These are phyloP conservation scores for Debaryomyces sp. DNA, from an alignment of 1,139 yeast genomes.

Conservation along the genomic window DNA sequence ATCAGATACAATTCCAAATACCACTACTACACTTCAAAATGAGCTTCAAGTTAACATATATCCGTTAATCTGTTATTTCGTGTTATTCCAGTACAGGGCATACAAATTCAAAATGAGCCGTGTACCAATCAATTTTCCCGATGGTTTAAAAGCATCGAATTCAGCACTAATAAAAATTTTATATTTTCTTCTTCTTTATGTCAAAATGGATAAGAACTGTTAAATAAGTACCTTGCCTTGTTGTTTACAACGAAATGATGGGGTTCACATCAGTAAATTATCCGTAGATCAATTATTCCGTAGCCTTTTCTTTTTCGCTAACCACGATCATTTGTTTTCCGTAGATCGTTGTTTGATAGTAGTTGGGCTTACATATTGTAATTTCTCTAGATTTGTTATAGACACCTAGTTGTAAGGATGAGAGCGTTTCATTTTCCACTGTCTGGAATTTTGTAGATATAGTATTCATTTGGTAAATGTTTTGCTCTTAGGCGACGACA, in stretches of 20 bases:
- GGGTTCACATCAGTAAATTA: constrained; percentile 2
- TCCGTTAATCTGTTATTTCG: background rate
- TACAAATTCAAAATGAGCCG: background rate
- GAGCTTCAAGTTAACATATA: background rate
- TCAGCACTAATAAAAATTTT: background rate
- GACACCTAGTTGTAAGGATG: background rate
- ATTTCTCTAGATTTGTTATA: background rate
- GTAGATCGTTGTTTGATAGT: constrained; percentile 72
- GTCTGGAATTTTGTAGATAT: background rate
- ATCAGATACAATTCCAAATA: background rate
- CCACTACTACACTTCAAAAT: background rate
- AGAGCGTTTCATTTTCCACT: background rate
- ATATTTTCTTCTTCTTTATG: constrained; percentile 14
- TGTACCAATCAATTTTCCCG: background rate
- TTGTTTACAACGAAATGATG: constrained; percentile 6
- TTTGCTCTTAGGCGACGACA: background rate
- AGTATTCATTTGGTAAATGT: background rate
- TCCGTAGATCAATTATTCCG: constrained; percentile 19
- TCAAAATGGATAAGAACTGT: constrained; percentile 14
- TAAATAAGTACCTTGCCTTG: constrained; percentile 1
- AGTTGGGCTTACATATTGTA: constrained; percentile 57
- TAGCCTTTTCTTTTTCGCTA: constrained; percentile 68
- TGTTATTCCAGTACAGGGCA: background rate
- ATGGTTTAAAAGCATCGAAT: background rate
- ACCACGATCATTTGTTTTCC: constrained; percentile 56